Base-by-base conservation (phyloP, 139 green algal genomes). In the Tetradesmus lagerheimii region DNA sequence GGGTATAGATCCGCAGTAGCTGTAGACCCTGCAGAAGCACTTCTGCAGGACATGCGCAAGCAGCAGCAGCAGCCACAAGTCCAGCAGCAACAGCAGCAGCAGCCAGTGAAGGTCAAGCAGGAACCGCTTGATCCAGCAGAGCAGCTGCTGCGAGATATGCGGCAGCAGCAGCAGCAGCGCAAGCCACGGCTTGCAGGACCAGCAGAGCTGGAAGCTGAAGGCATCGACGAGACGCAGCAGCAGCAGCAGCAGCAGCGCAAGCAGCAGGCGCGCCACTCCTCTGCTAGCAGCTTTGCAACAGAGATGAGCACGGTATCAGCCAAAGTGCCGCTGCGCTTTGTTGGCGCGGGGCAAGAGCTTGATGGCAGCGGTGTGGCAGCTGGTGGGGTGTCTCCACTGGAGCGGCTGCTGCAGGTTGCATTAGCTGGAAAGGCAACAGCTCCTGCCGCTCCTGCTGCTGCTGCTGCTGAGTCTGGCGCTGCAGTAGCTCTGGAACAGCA, bases 231-330 rank as follows among this genome's bases (percentile, higher is more conserved):
- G 16, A 57, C 12, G 9, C n/a, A 80, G 31, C 83, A 88, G 35
- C 83, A 88, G 82, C 82, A 88, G 50, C 83, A 79, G 64, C 83
- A 80, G 39, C 84, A 89, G 66, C 67, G 38, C 14, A 85, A 66
- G 41, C 25, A 41, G 79, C 79, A 37, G 15, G 67, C 14, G 11
- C 41, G 41, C 35, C 31, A 53, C 14, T 34, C 27, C 37, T 57
- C 37, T 18, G 27, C 27, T 53, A 64, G 37, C 38, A 62, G 78
- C 37, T 62, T 38, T 38, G 67, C n/a, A 27, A 87, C 81, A 37
- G 81, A 87, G 18, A 53, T 87, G 9, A 87, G 81, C 38, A 53
- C 81, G 27, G 23, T 37, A 8, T 87, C 81, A 39, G 14, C 31
- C 6, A 87, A 87, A 16, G 81, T 87, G 14, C 80, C 80, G 0